Evolutionary conservation across 306 rosid species (phyloP).

Genomic region (Castanospermum australe): DNA sequence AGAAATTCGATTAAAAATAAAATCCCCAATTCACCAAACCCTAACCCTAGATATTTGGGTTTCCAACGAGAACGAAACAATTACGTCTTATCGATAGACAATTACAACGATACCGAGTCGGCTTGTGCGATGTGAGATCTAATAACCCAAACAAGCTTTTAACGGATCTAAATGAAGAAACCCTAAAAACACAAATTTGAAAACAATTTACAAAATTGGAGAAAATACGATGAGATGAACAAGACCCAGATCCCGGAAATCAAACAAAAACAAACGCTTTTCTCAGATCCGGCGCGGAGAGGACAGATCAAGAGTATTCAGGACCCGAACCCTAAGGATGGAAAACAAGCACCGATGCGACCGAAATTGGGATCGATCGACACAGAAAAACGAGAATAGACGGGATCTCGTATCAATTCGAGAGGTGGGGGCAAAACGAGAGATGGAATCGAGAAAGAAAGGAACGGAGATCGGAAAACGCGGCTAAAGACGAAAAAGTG

Average conservation of each 20-base stretch:
- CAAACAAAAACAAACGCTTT: neutral
- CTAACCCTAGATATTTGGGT: constrained; percentile 38
- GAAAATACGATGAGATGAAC: neutral
- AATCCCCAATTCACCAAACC: constrained; percentile 43
- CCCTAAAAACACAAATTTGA: neutral
- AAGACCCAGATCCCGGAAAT: constrained; percentile 12
- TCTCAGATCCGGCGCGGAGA: constrained; percentile 26
- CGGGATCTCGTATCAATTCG: constrained; percentile 14
- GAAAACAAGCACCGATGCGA: neutral
- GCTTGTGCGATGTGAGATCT: neutral
- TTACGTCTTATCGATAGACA: neutral
- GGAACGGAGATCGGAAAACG: constrained; percentile 33
- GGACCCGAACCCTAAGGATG: constrained; percentile 48
- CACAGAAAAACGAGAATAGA: constrained; percentile 1
- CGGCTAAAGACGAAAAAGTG: constrained; percentile 39
- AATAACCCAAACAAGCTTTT: neutral
- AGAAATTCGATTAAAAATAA: constrained; percentile 17
- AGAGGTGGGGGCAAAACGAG: neutral
- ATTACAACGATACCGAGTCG: too few species aligned
- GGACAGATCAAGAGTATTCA: constrained; percentile 8
- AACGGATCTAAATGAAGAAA: constrained; percentile 21
- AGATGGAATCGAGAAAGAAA: constrained; percentile 25
- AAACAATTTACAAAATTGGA: neutral
- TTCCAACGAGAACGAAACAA: neutral
- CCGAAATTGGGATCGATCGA: constrained; percentile 30